phyloP scores from a whole-genome alignment of 352 stramenopile genomes.

The Vaucheria bursata region DNA sequence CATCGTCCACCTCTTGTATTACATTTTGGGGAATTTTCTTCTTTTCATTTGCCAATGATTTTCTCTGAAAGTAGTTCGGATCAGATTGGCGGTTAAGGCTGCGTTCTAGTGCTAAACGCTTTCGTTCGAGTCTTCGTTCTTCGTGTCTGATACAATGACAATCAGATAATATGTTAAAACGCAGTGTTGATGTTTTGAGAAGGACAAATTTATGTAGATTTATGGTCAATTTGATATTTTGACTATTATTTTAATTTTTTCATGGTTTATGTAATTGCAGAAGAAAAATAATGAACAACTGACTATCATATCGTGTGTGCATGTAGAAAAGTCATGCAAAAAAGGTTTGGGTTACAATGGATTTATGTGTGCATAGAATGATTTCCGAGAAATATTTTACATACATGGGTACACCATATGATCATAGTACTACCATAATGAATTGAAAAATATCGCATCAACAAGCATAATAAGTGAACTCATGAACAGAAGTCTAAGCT shows the following conservation, averaged over 20 bases:
- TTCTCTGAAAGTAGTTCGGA: neutral
- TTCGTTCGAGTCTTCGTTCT: neutral
- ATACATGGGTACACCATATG: no score
- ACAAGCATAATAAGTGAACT: no score
- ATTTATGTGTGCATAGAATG: no score
- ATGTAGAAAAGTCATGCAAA: no score
- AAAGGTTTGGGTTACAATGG: no score
- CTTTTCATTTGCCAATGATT: neutral
- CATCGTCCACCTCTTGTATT: neutral
- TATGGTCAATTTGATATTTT: neutral
- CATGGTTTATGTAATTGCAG: neutral
- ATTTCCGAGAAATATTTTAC: no score
- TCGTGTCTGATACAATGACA: neutral
- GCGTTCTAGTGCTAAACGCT: neutral
- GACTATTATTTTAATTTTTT: neutral
- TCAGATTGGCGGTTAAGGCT: neutral
- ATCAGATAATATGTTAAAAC: neutral
- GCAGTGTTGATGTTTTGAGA: neutral
- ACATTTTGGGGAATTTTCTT: no score
- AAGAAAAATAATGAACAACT: neutral
- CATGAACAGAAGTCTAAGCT: no score
- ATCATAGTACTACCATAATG: no score
- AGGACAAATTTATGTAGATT: neutral
- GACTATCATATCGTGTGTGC: no score
- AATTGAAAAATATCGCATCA: no score